phyloP scores from a whole-genome alignment of 2,329 filamentous ascomycete species.

The Cercospora sesami region DNA sequence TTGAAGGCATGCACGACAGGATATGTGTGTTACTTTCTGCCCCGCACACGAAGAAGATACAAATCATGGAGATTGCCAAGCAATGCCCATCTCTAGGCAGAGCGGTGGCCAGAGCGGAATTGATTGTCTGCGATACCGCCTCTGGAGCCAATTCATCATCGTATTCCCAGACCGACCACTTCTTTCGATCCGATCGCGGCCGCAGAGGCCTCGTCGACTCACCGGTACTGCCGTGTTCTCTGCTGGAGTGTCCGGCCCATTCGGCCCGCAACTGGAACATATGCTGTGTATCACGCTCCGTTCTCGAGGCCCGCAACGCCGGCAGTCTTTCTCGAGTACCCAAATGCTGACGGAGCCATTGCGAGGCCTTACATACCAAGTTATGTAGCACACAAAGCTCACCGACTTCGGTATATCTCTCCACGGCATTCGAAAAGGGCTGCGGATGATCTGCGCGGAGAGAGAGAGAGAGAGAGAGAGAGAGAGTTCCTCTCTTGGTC shows the following conservation, averaged over 20 bases:
- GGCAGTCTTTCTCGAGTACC: background rate
- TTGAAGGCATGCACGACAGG: background rate
- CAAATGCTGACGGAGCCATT: background rate
- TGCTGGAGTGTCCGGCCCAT: background rate
- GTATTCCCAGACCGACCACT: background rate
- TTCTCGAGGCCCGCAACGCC: background rate
- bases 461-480: background rate
- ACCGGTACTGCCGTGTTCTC: background rate
- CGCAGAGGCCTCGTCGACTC: background rate
- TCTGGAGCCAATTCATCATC: background rate
- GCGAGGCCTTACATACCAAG: background rate
- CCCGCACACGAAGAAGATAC: background rate
- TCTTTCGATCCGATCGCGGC: background rate
- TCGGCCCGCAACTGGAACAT: background rate
- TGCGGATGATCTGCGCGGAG: background rate
- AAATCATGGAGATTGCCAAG: background rate
- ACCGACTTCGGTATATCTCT: background rate
- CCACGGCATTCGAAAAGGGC: too few species aligned
- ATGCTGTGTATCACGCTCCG: background rate
- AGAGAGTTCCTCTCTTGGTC: background rate
- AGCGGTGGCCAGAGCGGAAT: background rate
- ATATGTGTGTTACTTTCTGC: background rate
- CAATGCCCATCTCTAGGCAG: background rate
- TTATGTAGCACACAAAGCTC: background rate
- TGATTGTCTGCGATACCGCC: background rate